These are phyloP conservation scores for Huntiella moniliformis DNA, from an alignment of 2,329 filamentous ascomycete species.

Conservation along the genomic window DNA sequence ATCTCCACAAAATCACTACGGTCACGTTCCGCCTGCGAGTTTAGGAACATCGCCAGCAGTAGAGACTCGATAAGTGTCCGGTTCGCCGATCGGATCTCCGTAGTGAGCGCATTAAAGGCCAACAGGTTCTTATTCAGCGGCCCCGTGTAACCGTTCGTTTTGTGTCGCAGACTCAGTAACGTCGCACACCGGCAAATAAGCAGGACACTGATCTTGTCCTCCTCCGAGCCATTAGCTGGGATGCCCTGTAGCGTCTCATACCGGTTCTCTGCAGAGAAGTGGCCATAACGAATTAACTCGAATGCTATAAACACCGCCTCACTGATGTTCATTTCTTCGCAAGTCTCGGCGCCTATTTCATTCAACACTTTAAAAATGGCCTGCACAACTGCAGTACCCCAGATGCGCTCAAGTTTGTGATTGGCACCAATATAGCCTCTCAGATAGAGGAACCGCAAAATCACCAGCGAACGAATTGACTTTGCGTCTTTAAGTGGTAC, in stretches of 20 bases:
- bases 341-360: conserved; percentile 25
- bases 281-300: conserved; percentile 62
- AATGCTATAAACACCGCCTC: conserved; percentile 69
- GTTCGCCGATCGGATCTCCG: conserved; percentile 58
- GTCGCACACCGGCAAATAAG: conserved; percentile 76
- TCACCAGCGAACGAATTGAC: conserved; percentile 49
- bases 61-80: conserved; percentile 74
- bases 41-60: conserved; percentile 60
- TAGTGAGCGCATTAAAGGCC: conserved; percentile 67
- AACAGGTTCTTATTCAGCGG: conserved; percentile 81
- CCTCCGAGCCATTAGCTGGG: conserved; percentile 39
- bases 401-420: conserved; percentile 56
- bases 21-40: conserved; percentile 57
- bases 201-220: conserved; percentile 60
- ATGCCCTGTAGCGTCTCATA: conserved; percentile 35
- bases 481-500: conserved; percentile 43
- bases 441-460: conserved; percentile 81
- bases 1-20: conserved; percentile 48
- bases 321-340: conserved; percentile 34
- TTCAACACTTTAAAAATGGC: conserved; percentile 46
- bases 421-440: conserved; percentile 64
- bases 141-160: conserved; percentile 78
- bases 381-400: conserved; percentile 62
- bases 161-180: conserved; percentile 63
- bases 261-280: conserved; percentile 52